A percentile compares a stretch with the other conserved stretches of the same genome.
Evolutionary conservation across 2,329 filamentous ascomycete species (phyloP).

Genomic region (Phialocephala sp.): DNA sequence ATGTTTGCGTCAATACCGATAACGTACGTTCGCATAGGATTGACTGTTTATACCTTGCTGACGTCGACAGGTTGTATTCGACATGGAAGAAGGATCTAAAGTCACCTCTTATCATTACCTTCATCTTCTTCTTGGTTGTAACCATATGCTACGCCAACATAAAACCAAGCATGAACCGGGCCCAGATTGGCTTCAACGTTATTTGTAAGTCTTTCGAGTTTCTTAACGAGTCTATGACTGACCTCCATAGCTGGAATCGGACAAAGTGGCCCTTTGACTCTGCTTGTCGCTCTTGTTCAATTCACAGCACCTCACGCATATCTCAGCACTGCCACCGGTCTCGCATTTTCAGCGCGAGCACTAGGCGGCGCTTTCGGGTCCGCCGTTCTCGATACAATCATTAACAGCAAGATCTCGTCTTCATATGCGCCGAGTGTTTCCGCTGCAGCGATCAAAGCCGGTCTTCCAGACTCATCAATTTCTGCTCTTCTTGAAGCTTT

Average conservation of each 20-base stretch:
- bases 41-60: not conserved
- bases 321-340: constrained; percentile 58
- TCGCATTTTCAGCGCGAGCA: constrained; percentile 58
- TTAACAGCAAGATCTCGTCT: constrained; percentile 51
- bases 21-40: constrained; percentile 39
- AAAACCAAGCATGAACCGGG: constrained; percentile 49
- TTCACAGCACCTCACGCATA: constrained; percentile 59
- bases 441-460: constrained; percentile 49
- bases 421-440: constrained; percentile 49
- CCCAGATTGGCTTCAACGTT: constrained; percentile 55
- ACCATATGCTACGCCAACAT: constrained; percentile 54
- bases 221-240: not conserved
- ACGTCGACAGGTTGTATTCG: constrained; percentile 46
- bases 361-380: constrained; percentile 60
- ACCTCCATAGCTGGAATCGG: constrained; percentile 49
- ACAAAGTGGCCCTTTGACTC: constrained; percentile 55
- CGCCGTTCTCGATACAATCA: constrained; percentile 57
- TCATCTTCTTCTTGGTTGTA: constrained; percentile 53
- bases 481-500: constrained; percentile 48
- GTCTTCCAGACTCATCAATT: constrained; percentile 48
- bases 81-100: constrained; percentile 56
- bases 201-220: constrained; percentile 37
- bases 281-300: constrained; percentile 56
- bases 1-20: constrained; percentile 51
- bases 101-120: constrained; percentile 52